Percentiles rank a stretch among this genome's conserved stretches.
These are phyloP conservation scores for Geopyxis carbonaria DNA, from an alignment of 495 filamentous ascomycete genomes.

Conservation along the genomic window DNA sequence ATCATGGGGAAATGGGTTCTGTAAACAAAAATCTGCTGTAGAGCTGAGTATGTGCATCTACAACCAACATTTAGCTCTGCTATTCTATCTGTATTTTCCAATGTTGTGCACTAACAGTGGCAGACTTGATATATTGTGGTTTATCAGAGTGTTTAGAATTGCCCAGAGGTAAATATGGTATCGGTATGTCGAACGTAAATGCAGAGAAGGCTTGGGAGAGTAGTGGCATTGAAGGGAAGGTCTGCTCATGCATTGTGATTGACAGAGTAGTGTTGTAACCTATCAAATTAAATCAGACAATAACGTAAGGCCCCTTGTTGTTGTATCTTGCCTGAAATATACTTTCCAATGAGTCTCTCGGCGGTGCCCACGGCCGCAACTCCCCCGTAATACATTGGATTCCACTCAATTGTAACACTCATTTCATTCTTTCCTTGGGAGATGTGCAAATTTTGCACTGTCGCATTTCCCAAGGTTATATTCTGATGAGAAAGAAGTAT, in stretches of 20 bases:
- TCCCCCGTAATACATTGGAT: slow-evolving; percentile 46
- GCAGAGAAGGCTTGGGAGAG: slow-evolving; percentile 56
- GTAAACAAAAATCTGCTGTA: slow-evolving; percentile 67
- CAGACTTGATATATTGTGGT: slow-evolving; percentile 59
- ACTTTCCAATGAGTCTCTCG: slow-evolving; percentile 59
- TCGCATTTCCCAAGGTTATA: slow-evolving; percentile 57
- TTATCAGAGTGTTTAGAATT: slow-evolving; percentile 30
- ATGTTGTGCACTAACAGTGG: slow-evolving; percentile 66
- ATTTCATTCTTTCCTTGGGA: slow-evolving; percentile 53
- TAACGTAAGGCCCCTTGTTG: background rate
- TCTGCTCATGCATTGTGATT: slow-evolving; percentile 46
- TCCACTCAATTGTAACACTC: slow-evolving; percentile 52
- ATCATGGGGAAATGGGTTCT: slow-evolving; percentile 55
- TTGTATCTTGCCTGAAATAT: slow-evolving; percentile 51
- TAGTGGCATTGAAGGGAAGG: slow-evolving; percentile 54
- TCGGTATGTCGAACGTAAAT: slow-evolving; percentile 48
- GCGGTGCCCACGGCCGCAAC: slow-evolving; percentile 41
- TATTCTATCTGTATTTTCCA: slow-evolving; percentile 27
- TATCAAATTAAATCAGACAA: slow-evolving; percentile 16
- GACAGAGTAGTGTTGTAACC: slow-evolving; percentile 63
- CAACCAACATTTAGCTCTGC: background rate
- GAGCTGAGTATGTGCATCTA: slow-evolving; percentile 68
- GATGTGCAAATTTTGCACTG: slow-evolving; percentile 41
- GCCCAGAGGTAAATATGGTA: slow-evolving; percentile 43
- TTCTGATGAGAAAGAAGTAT: slow-evolving; percentile 57